Conservation (phyloP, 768 basidiomycete genomes). For the Hypsizygus marmoreus region DNA sequence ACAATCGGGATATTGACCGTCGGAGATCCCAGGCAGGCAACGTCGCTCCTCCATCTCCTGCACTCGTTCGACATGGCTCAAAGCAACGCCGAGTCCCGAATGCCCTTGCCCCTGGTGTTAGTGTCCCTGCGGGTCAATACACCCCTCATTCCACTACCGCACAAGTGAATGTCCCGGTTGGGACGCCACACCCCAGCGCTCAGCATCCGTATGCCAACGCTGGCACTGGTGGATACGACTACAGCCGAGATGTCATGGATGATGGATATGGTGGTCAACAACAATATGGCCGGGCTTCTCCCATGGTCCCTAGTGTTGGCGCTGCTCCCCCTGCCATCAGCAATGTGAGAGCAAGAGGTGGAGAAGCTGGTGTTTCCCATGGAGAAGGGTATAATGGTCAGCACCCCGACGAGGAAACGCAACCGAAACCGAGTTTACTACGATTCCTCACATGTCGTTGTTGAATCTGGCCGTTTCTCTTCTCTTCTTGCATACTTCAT, state of each 20-base stretch:
- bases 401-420: slow-evolving; percentile 53
- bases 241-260: slow-evolving; percentile 47
- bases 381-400: slow-evolving; percentile 61
- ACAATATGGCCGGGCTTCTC: slow-evolving; percentile 77
- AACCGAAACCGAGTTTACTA: slow-evolving; percentile 57
- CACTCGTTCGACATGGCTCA: slow-evolving; percentile 74
- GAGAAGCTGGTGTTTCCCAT: slow-evolving; percentile 67
- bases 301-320: slow-evolving; percentile 74
- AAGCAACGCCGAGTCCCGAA: slow-evolving; percentile 68
- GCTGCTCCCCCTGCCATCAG: slow-evolving; percentile 74
- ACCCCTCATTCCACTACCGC: slow-evolving; percentile 77
- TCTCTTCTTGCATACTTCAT: slow-evolving; percentile 23
- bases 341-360: slow-evolving; percentile 69
- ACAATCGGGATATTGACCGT: slow-evolving; percentile 62
- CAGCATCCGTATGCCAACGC: slow-evolving; percentile 77
- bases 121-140: slow-evolving; percentile 51
- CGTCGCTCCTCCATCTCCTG: slow-evolving; percentile 73
- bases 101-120: slow-evolving; percentile 59
- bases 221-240: slow-evolving; percentile 60
- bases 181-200: slow-evolving; percentile 46
- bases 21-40: slow-evolving; percentile 61
- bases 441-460: slow-evolving; percentile 80
- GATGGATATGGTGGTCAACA: slow-evolving; percentile 59
- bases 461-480: slow-evolving; percentile 44
- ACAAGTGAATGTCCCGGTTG: slow-evolving; percentile 72